A percentile compares a stretch with the other conserved stretches of the same genome.
Evolutionary conservation across 2,329 filamentous ascomycete genomes (phyloP).

Genomic region (Ascochyta fabae): DNA sequence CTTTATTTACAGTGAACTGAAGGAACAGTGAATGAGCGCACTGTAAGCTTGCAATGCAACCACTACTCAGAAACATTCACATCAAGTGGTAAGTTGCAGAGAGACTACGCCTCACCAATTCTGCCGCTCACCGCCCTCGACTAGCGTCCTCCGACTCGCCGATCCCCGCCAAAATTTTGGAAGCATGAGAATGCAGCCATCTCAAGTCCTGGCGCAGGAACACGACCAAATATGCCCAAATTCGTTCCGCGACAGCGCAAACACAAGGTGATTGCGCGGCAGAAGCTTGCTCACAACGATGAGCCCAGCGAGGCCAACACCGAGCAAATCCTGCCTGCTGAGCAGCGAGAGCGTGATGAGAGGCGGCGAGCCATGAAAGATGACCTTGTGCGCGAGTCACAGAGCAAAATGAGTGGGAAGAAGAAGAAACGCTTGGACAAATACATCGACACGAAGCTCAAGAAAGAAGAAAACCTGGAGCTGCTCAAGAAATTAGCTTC

Average conservation of each 20-base stretch:
- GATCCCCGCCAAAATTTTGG: conserved; percentile 47
- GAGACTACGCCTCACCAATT: conserved; percentile 9
- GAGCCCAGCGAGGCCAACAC: conserved; percentile 59
- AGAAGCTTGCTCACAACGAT: conserved; percentile 57
- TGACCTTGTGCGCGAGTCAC: conserved; percentile 60
- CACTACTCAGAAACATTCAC: too few species aligned
- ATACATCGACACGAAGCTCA: conserved; percentile 86
- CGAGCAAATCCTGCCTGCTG: conserved; percentile 53
- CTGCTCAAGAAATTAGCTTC: conserved; percentile 83
- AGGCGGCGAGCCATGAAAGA: conserved; percentile 60
- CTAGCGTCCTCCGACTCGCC: conserved; percentile 18
- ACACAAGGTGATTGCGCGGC: conserved; percentile 69
- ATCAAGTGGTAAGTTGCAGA: too few species aligned
- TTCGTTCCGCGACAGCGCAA: conserved; percentile 64
- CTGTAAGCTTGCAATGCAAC: too few species aligned
- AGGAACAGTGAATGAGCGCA: too few species aligned
- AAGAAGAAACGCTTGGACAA: conserved; percentile 73
- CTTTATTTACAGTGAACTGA: too few species aligned
- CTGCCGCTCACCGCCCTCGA: conserved; percentile 24
- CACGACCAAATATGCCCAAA: conserved; percentile 42
- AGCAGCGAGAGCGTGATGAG: conserved; percentile 61
- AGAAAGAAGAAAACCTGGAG: conserved; percentile 88
- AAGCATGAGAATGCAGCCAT: conserved; percentile 5
- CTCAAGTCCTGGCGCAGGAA: conserved; percentile 3
- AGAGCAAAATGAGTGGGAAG: conserved; percentile 65